Evolutionary conservation across 345 rosid species (phyloP), one percentile per base, ranked within the genome.

Genomic region (Gossypium longicalyx): DNA sequence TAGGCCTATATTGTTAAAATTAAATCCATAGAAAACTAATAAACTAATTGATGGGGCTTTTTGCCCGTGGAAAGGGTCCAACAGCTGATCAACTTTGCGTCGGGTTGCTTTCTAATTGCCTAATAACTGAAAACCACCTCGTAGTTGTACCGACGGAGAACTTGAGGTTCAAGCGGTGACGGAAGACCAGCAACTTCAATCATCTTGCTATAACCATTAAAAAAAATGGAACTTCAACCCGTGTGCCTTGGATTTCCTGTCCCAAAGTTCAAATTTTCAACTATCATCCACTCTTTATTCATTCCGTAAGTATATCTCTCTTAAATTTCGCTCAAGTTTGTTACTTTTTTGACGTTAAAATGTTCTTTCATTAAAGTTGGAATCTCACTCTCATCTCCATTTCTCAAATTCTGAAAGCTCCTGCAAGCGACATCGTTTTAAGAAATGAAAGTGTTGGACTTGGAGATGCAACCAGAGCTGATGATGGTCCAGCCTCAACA

Each of bases 211-310:
- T 71, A 80, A 81, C 81, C 81, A 82, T 56, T 34, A 34, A 34
- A 80, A 72, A 58, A 53, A 62, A 88, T 88, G 97, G 88, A 77
- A 58, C 57, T 80, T 63, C 88, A 85, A 77, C 77, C 93, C 9
- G 80, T 84, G 77, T 87, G 87, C 77, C 61, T 79, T 7, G 87
- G 93, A 17, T 58, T 82, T 67, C 71, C 81, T 8, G 58, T 85
- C 3, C 87, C 85, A 3, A 83, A 83, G 71, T 75, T 82, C 67
- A 63, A 70, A 56, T 80, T 6, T 71, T 82, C 41, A 73, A 63
- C 75, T 74, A 48, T 34, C 20, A 71, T 49, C 67, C 69, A 34
- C 54, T 77, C 29, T 48, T 59, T 61, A 63, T 17, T 77, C 80
- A 34, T 60, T 29, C 20, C 73, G 95, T 89, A 74, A 85, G 91